Evolutionary conservation across 768 basidiomycete genomes (phyloP), one percentile per base, ranked within the genome.

Genomic region (Hemileccinum impolitum): DNA sequence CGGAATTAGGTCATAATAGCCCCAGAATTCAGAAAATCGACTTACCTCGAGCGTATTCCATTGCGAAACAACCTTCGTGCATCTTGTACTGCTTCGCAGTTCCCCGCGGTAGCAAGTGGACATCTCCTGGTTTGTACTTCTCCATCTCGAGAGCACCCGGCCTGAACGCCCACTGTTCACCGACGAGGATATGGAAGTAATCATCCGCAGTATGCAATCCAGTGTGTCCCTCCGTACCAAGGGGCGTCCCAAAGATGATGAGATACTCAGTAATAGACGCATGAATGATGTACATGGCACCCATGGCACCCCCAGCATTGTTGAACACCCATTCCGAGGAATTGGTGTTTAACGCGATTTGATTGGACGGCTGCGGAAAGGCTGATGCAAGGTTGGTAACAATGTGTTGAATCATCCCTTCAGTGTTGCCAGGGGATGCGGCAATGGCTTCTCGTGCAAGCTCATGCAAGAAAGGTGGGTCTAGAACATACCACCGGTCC

Each of bases 221-320:
- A 13, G 85, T 80, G 64, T 98, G 96, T 2, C 96, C 96, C 71
- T 99, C 96, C 2, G 95, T 98, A 10, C 96, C 96, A 10, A 97
- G 76, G 0, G 96, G 93, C 1, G 94, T 95, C 4, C 96, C 94
- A 55, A 96, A 96, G 58, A 97, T 86, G 66, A 93, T 93, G 57
- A 92, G 80, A 72, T 95, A 99, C 73, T 99, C 96, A 10, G 95
- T 97, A 60, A 99, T 85, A 70, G 84, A 87, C 15, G 95, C 92
- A 61, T 98, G 96, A 55, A 98, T 90, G 70, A 98, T 79, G 67
- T 94, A 96, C 95, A 99, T 97, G 30, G 86, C 86, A 37, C 94
- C 94, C 94, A 95, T 97, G 1, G 94, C 94, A 51, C 96, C 96
- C 11, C 94, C 96, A 1, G 95, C 94, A 60, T 97, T 98, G 75